Base-by-base conservation (phyloP, 257 asterid species). In the Jaltomata sinuosa region DNA sequence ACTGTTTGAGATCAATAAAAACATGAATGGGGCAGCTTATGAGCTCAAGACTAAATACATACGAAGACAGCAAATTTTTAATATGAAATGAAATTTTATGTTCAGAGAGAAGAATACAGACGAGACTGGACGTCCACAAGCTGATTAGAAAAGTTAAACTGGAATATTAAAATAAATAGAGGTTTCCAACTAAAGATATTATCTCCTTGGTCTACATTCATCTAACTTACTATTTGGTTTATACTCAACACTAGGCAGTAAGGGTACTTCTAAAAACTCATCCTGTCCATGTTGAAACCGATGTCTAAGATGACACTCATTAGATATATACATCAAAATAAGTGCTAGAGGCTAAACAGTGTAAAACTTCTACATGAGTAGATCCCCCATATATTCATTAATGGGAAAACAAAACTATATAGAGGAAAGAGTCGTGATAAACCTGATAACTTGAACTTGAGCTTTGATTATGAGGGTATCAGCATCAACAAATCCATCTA, bases 401-500 rank as follows among this genome's bases (percentile, higher is more conserved):
- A 77, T 22, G 34, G 11, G 36, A 61, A 62, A 62, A 62, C 21
- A 8, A 61, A 61, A 61, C 69, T 61, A 62, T 27, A 12, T 27
- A 27, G 38, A 62, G 21, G 69, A 62, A 62, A 62, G 67, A 27
- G 69, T 59, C 10, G 42, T 16, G 61, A 77, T n/a, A 47, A 57
- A 84, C 98, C 98, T 93, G 87, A 95, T 94, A 62, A 95, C 98
- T 92, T 96, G 99, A 77, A 96, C 98, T 91, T 96, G 97, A 86
- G 98, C 99, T 91, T 92, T 93, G 83, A 96, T 94, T 50, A 91
- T 91, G 89, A 96, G 89, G 54, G 96, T 92, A 86, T 94, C 99
- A 80, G 94, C 90, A 62, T 96, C 99, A 84, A 96, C 74, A 89
- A 96, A 96, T 14, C 97, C 99, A 71, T 94, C 99, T 69, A 86